Evolutionary conservation across 192 early-diverging fungal species (phyloP).

Genomic region (Coemansia aciculifera): DNA sequence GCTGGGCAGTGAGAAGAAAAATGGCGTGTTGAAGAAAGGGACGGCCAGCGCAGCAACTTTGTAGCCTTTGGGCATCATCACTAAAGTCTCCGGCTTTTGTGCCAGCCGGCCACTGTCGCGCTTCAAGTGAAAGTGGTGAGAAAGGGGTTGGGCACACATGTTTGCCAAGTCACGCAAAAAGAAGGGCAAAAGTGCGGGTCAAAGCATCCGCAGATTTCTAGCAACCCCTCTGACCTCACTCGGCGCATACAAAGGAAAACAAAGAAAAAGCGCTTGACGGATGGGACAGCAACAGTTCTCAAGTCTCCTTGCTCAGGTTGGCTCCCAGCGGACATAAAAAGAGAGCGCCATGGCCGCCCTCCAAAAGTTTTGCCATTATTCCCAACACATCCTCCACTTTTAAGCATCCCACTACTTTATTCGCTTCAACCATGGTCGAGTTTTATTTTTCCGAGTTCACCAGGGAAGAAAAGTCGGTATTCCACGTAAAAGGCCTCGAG

Average conservation of each 20-base stretch:
- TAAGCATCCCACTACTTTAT: background rate
- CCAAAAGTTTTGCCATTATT: background rate
- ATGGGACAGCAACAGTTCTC: background rate
- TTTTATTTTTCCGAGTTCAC: background rate
- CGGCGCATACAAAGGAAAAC: background rate
- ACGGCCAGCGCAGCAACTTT: background rate
- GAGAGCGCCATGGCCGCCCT: background rate
- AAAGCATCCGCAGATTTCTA: background rate
- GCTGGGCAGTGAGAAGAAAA: background rate
- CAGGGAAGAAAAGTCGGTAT: background rate
- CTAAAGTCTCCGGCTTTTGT: no score
- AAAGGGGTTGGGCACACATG: background rate
- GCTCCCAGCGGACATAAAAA: background rate
- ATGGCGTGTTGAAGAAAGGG: background rate
- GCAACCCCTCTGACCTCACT: background rate
- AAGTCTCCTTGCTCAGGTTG: background rate
- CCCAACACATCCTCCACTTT: background rate
- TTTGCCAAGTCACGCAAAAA: background rate
- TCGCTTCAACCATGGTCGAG: background rate
- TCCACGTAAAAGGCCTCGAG: background rate
- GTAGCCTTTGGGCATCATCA: background rate
- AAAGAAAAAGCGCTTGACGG: background rate
- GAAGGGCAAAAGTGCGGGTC: background rate
- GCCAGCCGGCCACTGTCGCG: background rate
- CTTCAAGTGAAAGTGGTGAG: background rate